Conservation (phyloP, 768 basidiomycete genomes). For the Tylopilus balloui region DNA sequence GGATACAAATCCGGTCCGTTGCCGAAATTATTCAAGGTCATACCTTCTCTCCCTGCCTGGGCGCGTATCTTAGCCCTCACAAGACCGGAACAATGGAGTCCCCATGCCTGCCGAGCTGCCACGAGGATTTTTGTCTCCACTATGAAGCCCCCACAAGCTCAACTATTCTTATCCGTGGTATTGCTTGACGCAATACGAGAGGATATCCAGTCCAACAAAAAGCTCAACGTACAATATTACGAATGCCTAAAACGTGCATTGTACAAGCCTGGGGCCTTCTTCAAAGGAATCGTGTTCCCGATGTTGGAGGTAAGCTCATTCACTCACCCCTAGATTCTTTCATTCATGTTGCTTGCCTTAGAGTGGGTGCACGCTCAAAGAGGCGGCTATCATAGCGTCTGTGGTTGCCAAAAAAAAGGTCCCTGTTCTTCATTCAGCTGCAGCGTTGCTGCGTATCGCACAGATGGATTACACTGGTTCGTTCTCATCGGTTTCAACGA, state of each 20-base stretch:
- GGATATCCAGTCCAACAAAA: conserved; percentile 82
- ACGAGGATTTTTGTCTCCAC: conserved; percentile 95
- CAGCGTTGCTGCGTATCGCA: conserved; percentile 87
- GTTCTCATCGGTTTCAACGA: conserved; percentile 1
- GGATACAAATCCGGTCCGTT: conserved; percentile 92
- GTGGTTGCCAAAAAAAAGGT: conserved; percentile 87
- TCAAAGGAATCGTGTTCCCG: conserved; percentile 97
- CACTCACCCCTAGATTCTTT: conserved; percentile 28
- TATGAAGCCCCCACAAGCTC: conserved; percentile 92
- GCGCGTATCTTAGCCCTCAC: conserved; percentile 93
- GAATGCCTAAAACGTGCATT: conserved; percentile 87
- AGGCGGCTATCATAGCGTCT: conserved; percentile 91
- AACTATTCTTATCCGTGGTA: conserved; percentile 88
- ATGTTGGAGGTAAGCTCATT: conserved; percentile 71
- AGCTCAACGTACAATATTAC: conserved; percentile 90
- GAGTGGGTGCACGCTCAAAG: conserved; percentile 85
- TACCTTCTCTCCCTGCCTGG: conserved; percentile 94
- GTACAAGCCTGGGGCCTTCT: conserved; percentile 97
- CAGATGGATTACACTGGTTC: conserved; percentile 94
- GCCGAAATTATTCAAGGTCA: conserved; percentile 97
- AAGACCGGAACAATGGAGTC: conserved; percentile 89
- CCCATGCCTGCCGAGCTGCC: conserved; percentile 91
- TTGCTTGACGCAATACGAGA: conserved; percentile 85
- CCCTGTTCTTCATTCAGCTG: conserved; percentile 95
- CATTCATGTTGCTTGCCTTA: conserved; percentile 22